Evolutionary conservation across 2,329 filamentous ascomycete genomes (phyloP).

Genomic region (Botryosphaeria dothidea): DNA sequence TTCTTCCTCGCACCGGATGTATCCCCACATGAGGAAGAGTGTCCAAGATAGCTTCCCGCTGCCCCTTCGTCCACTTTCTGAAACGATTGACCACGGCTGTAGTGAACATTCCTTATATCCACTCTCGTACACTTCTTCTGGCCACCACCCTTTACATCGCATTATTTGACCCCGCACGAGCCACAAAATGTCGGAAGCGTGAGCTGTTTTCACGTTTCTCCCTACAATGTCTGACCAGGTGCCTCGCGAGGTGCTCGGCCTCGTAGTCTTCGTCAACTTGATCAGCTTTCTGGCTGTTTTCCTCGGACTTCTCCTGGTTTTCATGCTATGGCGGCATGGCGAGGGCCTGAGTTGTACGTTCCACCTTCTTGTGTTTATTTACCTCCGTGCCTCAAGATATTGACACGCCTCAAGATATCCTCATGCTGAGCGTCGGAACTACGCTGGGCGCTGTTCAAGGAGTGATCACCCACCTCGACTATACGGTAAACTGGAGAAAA

Average conservation of each 20-base stretch:
- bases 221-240: neutral
- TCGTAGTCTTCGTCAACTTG: neutral
- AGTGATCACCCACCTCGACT: constrained; percentile 6
- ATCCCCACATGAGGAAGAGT: neutral
- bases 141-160: neutral
- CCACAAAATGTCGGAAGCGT: neutral
- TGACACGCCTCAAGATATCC: neutral
- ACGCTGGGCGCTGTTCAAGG: constrained; percentile 4
- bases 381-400: neutral
- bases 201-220: neutral
- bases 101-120: neutral
- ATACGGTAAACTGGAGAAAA: constrained; percentile 7
- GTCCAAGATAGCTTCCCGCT: neutral
- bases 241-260: neutral
- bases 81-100: neutral
- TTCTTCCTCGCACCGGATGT: neutral
- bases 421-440: constrained; percentile 2
- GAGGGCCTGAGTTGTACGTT: constrained; percentile 6
- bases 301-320: constrained; percentile 2
- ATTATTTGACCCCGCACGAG: neutral
- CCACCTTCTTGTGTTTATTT: neutral
- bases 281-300: neutral
- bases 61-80: neutral
- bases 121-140: neutral
- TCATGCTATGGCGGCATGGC: constrained; percentile 15